Evolutionary conservation across 768 basidiomycete species (phyloP).

Genomic region (Russula ochroleuca): DNA sequence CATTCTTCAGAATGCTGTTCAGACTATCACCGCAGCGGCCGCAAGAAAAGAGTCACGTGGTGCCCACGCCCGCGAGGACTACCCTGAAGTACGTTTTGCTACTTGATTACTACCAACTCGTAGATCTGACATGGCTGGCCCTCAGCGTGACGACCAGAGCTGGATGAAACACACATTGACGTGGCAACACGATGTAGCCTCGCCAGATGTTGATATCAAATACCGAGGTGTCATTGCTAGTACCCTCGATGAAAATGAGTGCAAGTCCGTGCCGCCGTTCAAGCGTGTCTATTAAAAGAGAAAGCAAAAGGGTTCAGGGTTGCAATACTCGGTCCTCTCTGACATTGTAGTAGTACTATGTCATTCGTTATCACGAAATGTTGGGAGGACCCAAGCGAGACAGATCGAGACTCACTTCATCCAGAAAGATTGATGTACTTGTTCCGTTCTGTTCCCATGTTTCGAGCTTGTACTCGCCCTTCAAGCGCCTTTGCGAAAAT

Average conservation of each 20-base stretch:
- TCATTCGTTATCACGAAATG: background rate
- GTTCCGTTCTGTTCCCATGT: background rate
- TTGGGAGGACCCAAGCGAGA: background rate
- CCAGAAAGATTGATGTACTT: background rate
- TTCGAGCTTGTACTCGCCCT: background rate
- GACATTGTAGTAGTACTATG: background rate
- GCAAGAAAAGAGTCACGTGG: conserved; percentile 97
- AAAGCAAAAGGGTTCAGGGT: background rate
- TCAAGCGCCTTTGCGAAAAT: background rate
- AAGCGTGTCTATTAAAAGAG: conserved; percentile 80
- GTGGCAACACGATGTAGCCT: conserved; percentile 75
- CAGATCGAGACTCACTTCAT: background rate
- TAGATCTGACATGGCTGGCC: background rate
- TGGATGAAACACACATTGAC: conserved; percentile 98
- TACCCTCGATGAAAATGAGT: conserved; percentile 94
- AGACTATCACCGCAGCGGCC: conserved; percentile 89
- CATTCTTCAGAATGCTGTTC: conserved; percentile 89
- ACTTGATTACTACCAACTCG: background rate
- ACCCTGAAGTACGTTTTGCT: conserved; percentile 63
- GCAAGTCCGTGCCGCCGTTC: conserved; percentile 96
- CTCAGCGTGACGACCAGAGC: conserved; percentile 80
- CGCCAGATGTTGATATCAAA: conserved; percentile 80
- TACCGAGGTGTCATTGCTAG: conserved; percentile 82
- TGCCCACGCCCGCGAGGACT: conserved; percentile 98
- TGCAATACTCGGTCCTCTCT: background rate